Percentiles rank a stretch among this genome's conserved stretches.
These are phyloP conservation scores for Hygrophila difformis DNA, from an alignment of 257 asterid species.

Conservation along the genomic window DNA sequence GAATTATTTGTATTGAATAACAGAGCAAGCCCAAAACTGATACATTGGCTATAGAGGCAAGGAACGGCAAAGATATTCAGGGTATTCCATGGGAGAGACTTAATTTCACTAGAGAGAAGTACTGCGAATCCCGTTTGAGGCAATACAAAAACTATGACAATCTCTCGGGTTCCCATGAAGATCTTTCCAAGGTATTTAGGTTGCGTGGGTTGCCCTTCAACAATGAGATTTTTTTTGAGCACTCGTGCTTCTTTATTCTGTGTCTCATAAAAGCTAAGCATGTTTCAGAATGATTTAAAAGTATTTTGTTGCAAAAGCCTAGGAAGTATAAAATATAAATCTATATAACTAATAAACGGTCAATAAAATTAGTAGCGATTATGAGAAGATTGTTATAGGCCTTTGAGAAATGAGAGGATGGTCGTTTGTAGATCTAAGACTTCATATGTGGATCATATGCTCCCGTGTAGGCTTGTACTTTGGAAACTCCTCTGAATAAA, in stretches of 20 bases:
- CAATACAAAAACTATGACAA: constrained; percentile 73
- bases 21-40: constrained; percentile 55
- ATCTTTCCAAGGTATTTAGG: constrained; percentile 56
- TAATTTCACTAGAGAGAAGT: constrained; percentile 61
- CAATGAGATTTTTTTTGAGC: no score
- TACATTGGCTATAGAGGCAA: constrained; percentile 63
- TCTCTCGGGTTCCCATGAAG: constrained; percentile 43
- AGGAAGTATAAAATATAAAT: neutral
- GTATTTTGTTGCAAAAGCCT: neutral
- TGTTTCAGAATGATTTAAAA: neutral
- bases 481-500: neutral
- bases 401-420: no score
- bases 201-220: no score
- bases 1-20: neutral
- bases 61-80: constrained; percentile 88
- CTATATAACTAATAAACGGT: neutral
- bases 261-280: constrained; percentile 1
- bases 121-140: constrained; percentile 66
- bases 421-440: neutral
- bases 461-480: neutral
- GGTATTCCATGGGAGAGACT: constrained; percentile 97
- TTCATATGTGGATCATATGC: no score
- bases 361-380: neutral
- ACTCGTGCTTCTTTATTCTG: no score
- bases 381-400: neutral